Evolutionary conservation across 306 rosid species (phyloP), one percentile per base, ranked within the genome.

Genomic region (Ochetophila trinervis): DNA sequence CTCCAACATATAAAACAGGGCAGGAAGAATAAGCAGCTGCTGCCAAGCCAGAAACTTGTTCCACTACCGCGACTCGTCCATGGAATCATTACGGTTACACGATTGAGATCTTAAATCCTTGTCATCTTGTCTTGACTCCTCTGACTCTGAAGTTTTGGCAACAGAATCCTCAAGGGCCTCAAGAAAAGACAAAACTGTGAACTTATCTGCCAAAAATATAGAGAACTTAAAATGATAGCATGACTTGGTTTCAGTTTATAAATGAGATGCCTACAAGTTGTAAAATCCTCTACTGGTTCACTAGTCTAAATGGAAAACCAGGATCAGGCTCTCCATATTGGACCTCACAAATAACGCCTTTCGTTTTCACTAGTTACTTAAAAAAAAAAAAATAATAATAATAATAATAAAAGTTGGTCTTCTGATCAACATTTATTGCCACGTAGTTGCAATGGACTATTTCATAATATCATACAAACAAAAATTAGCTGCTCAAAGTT

Each of bases 151-250:
- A 27, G 74, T 67, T 49, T 63, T 75, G 0, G 89, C 66, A 73
- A 92, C 95, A 19, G 96, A 80, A 82, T 92, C 98, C 74, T 92
- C 96, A 3, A 92, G 95, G 37, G 95, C 98, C 83, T 92, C 96
- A 8, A 92, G 92, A 72, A 92, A 92, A 6, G 96, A 92, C 81
- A 89, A 67, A 53, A 89, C 98, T 1, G 98, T 89, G 70, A 87
- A 87, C 73, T 89, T 92, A 67, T 89, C 96, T 89, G 96, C 78
- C 75, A 74, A 52, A 73, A 52, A 64, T 13, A 45, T 14, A 50
- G 27, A 52, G 20, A n/a, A 22, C 22, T 23, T 53, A 66, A 19
- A 35, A 44, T 27, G n/a, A 72, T 32, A 60, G 19, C 52, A 71
- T 50, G 21, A 54, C 11, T 42, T 18, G 4, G 54, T 50, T 50